Conservation (phyloP, 345 rosid genomes). For the Eucalyptus tenuipes region DNA sequence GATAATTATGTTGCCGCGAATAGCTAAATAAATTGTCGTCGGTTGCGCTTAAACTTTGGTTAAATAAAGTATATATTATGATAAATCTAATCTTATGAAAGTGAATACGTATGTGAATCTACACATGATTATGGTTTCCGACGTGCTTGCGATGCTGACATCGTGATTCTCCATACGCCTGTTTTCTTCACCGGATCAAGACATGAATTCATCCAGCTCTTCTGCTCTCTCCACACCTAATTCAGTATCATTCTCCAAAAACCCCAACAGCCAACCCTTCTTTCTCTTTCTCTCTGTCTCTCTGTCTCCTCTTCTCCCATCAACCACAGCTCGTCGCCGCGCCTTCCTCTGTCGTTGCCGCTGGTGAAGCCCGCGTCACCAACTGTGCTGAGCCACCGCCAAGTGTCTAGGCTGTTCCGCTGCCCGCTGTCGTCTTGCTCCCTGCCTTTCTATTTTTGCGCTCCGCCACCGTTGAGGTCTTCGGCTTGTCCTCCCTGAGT, state of each 20-base stretch:
- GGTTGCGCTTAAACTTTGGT: not conserved
- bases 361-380: not conserved
- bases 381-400: not conserved
- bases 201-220: not conserved
- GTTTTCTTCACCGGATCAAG: not conserved
- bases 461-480: not conserved
- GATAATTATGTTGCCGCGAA: not conserved
- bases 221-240: not conserved
- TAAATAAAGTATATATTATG: not conserved
- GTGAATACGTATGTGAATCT: not conserved
- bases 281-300: not conserved
- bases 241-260: not conserved
- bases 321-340: not conserved
- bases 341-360: not conserved
- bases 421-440: not conserved
- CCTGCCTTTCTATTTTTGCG: not conserved
- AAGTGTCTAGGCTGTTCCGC: not conserved
- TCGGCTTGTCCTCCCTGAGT: not conserved
- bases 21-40: not conserved
- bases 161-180: not conserved
- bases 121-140: not conserved
- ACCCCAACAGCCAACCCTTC: not conserved
- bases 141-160: not conserved
- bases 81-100: not conserved
- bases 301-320: not conserved